Percentiles rank a stretch among this genome's conserved stretches.
These are phyloP conservation scores for Fusarium sp. DNA, from an alignment of 2,329 filamentous ascomycete species.

Conservation along the genomic window DNA sequence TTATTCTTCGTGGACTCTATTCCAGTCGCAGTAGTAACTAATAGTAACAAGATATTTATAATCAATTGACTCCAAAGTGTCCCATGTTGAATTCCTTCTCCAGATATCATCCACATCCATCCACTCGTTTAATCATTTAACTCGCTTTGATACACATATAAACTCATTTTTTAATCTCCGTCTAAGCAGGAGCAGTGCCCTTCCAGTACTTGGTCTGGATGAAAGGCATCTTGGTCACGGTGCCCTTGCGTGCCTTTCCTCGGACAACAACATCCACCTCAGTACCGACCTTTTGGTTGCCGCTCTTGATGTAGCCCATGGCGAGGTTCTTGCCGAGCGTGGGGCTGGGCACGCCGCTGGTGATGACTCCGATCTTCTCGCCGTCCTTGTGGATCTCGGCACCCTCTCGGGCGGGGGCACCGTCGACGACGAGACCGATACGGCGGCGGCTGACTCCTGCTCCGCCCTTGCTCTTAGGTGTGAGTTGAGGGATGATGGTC, in stretches of 20 bases:
- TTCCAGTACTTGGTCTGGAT: constrained; percentile 79
- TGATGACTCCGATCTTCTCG: constrained; percentile 80
- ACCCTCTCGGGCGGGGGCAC: constrained; percentile 90
- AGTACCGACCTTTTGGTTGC: constrained; percentile 85
- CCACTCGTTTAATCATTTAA: constrained; percentile 20
- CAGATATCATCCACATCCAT: constrained; percentile 3
- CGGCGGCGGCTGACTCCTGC: constrained; percentile 76
- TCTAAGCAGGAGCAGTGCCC: constrained; percentile 33
- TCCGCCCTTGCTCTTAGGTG: constrained; percentile 77
- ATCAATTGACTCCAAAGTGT: constrained; percentile 23
- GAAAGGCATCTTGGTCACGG: constrained; percentile 90
- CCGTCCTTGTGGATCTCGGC: constrained; percentile 78
- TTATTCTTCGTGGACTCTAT: constrained; percentile 13
- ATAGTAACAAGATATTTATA: constrained; percentile 1
- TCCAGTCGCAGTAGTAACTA: constrained; percentile 1
- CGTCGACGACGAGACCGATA: constrained; percentile 84
- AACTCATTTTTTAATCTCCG: background rate
- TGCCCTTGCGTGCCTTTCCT: constrained; percentile 78
- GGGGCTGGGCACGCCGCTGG: constrained; percentile 90
- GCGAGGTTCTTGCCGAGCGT: constrained; percentile 90
- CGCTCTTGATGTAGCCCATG: constrained; percentile 91
- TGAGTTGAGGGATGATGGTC: constrained; percentile 80
- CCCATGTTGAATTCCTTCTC: constrained; percentile 33
- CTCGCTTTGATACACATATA: constrained; percentile 23
- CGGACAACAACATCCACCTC: constrained; percentile 82